Conservation (phyloP, 371 early-diverging fungal species). For the Mortierella sp. region DNA sequence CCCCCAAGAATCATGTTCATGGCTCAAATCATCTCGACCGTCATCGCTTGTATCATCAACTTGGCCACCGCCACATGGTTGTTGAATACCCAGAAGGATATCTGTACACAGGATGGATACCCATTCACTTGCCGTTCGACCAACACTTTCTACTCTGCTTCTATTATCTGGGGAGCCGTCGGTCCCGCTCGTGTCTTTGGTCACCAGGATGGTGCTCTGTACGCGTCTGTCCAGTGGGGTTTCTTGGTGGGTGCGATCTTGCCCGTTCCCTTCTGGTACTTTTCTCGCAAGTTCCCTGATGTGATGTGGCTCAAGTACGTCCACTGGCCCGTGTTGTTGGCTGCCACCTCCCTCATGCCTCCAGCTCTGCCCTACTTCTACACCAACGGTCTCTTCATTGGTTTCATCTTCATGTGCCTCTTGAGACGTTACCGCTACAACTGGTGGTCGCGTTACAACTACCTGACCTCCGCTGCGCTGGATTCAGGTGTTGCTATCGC, state of each 20-base stretch:
- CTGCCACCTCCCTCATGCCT: conserved; percentile 56
- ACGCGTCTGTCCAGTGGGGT: conserved; percentile 63
- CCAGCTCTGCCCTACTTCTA: conserved; percentile 44
- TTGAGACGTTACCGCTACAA: conserved; percentile 63
- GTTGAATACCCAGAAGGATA: conserved; percentile 59
- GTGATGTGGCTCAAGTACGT: conserved; percentile 62
- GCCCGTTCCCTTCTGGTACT: conserved; percentile 60
- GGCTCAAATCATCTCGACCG: conserved; percentile 69
- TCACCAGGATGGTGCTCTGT: conserved; percentile 57
- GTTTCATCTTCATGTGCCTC: conserved; percentile 70
- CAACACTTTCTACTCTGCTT: conserved; percentile 47
- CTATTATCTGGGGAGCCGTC: conserved; percentile 70
- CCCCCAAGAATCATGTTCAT: conserved; percentile 74
- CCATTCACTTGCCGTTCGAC: conserved; percentile 63
- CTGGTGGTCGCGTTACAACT: conserved; percentile 79
- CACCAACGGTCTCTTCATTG: conserved; percentile 68
- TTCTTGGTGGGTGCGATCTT: conserved; percentile 65
- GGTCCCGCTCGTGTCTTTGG: conserved; percentile 78
- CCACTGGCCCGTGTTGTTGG: conserved; percentile 73
- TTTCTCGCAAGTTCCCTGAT: conserved; percentile 54
- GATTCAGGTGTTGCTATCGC: conserved; percentile 70
- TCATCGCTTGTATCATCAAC: conserved; percentile 67
- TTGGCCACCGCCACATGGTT: conserved; percentile 68
- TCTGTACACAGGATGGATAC: conserved; percentile 62
- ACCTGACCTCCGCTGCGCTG: conserved; percentile 76